Base-by-base conservation (phyloP, 108 stramenopile genomes). In the Cyclotella choctawhatcheeana region DNA sequence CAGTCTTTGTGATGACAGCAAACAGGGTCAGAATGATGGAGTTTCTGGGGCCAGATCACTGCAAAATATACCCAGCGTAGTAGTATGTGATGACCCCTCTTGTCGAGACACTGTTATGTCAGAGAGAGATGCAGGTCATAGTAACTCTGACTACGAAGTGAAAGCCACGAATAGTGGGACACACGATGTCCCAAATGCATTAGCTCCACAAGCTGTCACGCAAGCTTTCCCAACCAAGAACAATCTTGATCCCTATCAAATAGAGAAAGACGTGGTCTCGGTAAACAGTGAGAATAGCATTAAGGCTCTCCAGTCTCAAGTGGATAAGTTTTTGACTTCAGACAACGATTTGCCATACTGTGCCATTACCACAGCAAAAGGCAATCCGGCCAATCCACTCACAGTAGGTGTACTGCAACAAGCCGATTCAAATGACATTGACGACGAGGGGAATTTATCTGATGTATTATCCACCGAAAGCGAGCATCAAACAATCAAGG, bases 21-120 rank as follows among this genome's bases (percentile, higher is more conserved):
- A n/a, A n/a, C n/a, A n/a, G n/a, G 51, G 10, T n/a, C 10, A 52
- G n/a, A 52, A 52, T 22, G 51, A 30, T 1, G 29, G 55, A 18
- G 27, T 24, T 2, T 2, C 22, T 10, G 21, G 10, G 2, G 3
- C 51, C 22, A 24, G 22, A 10, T 24, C 51, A 22, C 20, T n/a
- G 27, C 55, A 27, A 13, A 29, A 30, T 31, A 40, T 60, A 37
- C 59, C 59, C 21, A 60, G 35, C 26, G 12, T 60, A 24, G 59
- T 60, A 26, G 59, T 60, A 1, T 60, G 59, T 24, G 37, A 60
- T 24, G 59, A 60, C 40, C 5, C n/a, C 20, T 60, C 37, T 6
- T 60, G 33, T 24, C 59, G 59, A 5, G 59, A 60, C 3, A 60
- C 59, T 37, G 59, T 60, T 26, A 40, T 21, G 22, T 16, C 18